These are phyloP conservation scores for Epichloe aotearoae DNA, from an alignment of 2,329 filamentous ascomycete species.

Conservation along the genomic window DNA sequence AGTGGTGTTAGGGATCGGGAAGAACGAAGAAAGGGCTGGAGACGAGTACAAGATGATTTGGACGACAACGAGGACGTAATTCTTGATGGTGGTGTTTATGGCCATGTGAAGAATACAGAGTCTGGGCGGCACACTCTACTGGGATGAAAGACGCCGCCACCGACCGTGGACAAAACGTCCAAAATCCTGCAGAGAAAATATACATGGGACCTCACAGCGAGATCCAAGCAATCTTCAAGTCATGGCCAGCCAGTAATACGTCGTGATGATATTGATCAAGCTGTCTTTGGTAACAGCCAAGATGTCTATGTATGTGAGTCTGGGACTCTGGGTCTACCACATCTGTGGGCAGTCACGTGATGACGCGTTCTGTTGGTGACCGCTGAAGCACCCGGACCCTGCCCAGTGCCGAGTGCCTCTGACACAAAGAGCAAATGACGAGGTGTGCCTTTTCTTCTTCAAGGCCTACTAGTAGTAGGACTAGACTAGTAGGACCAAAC, in stretches of 20 bases:
- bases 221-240: too few relatives aligned
- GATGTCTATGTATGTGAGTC: too few relatives aligned
- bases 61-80: constrained; percentile 46
- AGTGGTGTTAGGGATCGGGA: constrained; percentile 26
- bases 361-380: constrained; percentile 2
- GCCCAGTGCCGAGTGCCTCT: background rate
- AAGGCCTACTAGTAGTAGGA: too few relatives aligned
- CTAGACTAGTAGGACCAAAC: too few relatives aligned
- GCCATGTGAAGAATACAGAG: constrained; percentile 14
- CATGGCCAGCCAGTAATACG: too few relatives aligned
- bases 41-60: constrained; percentile 47
- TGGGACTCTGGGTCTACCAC: background rate
- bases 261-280: too few relatives aligned
- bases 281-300: too few relatives aligned
- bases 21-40: constrained; percentile 35
- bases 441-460: background rate
- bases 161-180: too few relatives aligned
- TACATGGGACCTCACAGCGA: too few relatives aligned
- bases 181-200: too few relatives aligned
- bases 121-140: constrained; percentile 21
- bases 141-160: background rate
- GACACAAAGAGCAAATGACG: background rate
- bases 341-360: constrained; percentile 1
- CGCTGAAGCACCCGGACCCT: background rate
- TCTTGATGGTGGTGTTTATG: constrained; percentile 41